Evolutionary conservation across 169 alveolate genomes (phyloP).

Genomic region (Plasmodium adleri): DNA sequence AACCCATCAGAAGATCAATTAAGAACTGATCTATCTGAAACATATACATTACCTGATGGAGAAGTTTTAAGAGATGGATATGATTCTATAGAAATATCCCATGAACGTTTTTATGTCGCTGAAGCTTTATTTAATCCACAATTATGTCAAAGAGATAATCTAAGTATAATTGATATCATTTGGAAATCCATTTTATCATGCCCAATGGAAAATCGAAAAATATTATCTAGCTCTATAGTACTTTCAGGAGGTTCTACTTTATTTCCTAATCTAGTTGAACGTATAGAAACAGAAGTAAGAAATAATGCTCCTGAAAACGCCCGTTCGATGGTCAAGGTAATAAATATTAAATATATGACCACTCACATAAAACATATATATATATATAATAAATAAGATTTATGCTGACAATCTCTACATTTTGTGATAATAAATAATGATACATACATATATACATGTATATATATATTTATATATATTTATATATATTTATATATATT

Average conservation of each 20-base stretch:
- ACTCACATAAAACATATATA: not conserved
- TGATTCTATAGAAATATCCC: constrained; percentile 82
- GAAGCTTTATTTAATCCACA: constrained; percentile 89
- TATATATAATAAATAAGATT: not conserved
- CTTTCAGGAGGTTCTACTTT: constrained; percentile 82
- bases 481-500: not conserved
- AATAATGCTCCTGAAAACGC: constrained; percentile 84
- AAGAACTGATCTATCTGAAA: constrained; percentile 78
- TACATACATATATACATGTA: constrained; percentile 1
- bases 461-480: constrained; percentile 1
- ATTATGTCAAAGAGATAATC: constrained; percentile 76
- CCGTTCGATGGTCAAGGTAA: constrained; percentile 79
- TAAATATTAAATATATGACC: not conserved
- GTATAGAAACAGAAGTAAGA: constrained; percentile 81
- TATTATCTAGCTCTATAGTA: constrained; percentile 78
- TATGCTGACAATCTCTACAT: not conserved
- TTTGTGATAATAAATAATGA: too few relatives aligned
- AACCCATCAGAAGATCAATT: constrained; percentile 87
- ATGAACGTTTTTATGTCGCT: constrained; percentile 90
- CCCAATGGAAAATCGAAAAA: constrained; percentile 79
- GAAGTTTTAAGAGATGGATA: constrained; percentile 87
- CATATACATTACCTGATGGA: constrained; percentile 90
- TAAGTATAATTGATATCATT: constrained; percentile 78
- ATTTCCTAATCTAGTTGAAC: constrained; percentile 81
- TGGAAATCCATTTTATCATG: constrained; percentile 81